Base-by-base conservation (phyloP, 306 rosid species). In the Rosa chinensis region DNA sequence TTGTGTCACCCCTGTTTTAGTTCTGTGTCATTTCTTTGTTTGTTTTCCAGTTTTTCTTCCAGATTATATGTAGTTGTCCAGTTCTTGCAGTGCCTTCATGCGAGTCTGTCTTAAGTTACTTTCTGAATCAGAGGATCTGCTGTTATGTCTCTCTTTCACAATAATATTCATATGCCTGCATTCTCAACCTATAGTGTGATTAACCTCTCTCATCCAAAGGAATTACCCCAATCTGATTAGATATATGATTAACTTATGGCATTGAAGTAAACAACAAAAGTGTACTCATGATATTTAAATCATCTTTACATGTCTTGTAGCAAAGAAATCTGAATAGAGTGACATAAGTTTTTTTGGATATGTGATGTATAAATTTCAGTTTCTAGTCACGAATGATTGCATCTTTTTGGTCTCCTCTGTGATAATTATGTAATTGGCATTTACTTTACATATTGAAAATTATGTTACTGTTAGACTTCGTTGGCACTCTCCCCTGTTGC, bases 391-490 rank as follows among this genome's bases (percentile, higher is more conserved):
- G 18, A 58, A 75, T 42, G 23, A 23, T 43, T 44, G 45, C 59
- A 45, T 25, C 56, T 8, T 43, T 23, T 25, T 3, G 2, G 3
- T 5, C 8, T 12, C 28, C 32, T 61, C 10, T 23, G 11, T 44
- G 18, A 76, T 28, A 58, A 58, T 39, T 48, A 42, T 77, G 21
- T 50, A 66, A 5, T 66, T 50, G 42, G n/a, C 61, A 66, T 66
- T 21, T 47, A 48, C 61, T 21, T 45, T 11, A 18, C 48, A 64
- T 28, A 7, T 21, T 14, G 14, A 40, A 25, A 37, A 10, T 21
- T 16, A 17, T 76, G 9, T 67, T 11, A 40, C 44, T 64, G 10
- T 67, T 11, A 21, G 16, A 6, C 14, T 10, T 47, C 11, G 4
- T 45, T 47, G 17, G 25, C 23, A 5, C 4, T 48, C 47, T 35